Evolutionary conservation across 805 yeast species (phyloP).

Genomic region (Clavispora asparagi): DNA sequence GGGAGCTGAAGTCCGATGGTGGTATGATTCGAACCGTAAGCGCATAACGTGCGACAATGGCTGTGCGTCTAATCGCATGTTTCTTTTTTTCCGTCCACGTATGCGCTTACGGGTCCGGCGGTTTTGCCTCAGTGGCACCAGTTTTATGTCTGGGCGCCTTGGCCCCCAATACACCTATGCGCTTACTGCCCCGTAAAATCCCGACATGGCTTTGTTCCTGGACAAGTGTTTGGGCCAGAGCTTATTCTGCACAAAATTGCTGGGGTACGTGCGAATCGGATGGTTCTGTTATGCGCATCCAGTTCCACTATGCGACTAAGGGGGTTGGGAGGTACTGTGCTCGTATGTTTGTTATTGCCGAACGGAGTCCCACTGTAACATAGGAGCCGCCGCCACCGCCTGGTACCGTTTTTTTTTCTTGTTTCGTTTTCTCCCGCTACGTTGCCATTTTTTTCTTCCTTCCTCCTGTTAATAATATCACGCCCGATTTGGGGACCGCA

Average conservation of each 20-base stretch:
- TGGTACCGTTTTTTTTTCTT: no score
- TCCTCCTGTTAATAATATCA: no score
- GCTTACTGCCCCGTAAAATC: not conserved
- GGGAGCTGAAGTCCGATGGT: not conserved
- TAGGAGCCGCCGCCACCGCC: no score
- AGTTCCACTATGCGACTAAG: not conserved
- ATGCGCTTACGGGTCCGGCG: not conserved
- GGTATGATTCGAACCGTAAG: constrained; percentile 1
- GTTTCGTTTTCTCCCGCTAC: no score
- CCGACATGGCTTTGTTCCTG: not conserved
- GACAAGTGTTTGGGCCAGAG: not conserved
- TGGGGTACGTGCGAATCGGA: not conserved
- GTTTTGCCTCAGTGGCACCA: not conserved
- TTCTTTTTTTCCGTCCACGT: not conserved
- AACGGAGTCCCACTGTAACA: no score
- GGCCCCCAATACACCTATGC: not conserved
- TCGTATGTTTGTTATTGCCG: constrained; percentile 8
- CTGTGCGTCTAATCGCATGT: not conserved
- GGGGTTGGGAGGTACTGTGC: not conserved
- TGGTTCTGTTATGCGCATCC: not conserved
- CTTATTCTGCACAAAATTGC: not conserved
- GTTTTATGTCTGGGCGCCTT: not conserved
- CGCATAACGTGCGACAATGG: constrained; percentile 1
- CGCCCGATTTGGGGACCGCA: no score
- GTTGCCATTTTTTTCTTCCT: not conserved